Conservation (phyloP, 192 early-diverging fungal species). For the Dissophora globulifera region DNA sequence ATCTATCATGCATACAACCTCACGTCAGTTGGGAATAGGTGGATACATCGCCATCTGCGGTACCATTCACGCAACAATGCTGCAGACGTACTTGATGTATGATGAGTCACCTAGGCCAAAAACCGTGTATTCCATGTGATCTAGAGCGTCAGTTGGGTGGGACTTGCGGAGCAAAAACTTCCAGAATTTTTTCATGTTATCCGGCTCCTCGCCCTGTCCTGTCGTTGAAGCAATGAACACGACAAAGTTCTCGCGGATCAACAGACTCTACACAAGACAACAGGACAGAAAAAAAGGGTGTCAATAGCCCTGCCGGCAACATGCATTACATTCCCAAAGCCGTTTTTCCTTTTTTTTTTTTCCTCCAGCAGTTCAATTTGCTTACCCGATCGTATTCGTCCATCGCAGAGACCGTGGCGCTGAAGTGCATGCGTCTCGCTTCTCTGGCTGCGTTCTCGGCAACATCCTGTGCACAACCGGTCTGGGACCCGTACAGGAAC, state of each 20-base stretch:
- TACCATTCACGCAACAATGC: too few species aligned
- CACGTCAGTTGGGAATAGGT: too few species aligned
- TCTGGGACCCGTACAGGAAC: slow-evolving; percentile 93
- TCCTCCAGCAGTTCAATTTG: slow-evolving; percentile 3
- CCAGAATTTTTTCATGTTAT: slow-evolving; percentile 96
- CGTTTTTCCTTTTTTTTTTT: neutral
- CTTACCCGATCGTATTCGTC: slow-evolving; percentile 77
- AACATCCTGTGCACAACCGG: slow-evolving; percentile 91
- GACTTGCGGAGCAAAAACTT: slow-evolving; percentile 87
- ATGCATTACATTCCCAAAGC: neutral
- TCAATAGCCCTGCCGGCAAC: neutral
- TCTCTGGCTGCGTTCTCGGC: slow-evolving; percentile 86
- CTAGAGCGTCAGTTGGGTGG: slow-evolving; percentile 72
- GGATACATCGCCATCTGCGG: too few species aligned
- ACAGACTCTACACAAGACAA: slow-evolving; percentile 54
- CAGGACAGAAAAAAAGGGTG: neutral
- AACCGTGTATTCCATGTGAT: slow-evolving; percentile 79
- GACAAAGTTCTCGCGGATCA: slow-evolving; percentile 68
- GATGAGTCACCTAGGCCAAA: slow-evolving; percentile 97
- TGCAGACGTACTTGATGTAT: slow-evolving; percentile 76
- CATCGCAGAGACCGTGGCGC: slow-evolving; percentile 71
- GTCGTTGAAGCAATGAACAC: slow-evolving; percentile 94
- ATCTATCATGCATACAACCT: slow-evolving; percentile 59
- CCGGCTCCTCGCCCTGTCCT: slow-evolving; percentile 92
- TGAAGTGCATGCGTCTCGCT: slow-evolving; percentile 79